phyloP scores from a whole-genome alignment of 2,329 filamentous ascomycete genomes.

The Ascosphaera acerosa region DNA sequence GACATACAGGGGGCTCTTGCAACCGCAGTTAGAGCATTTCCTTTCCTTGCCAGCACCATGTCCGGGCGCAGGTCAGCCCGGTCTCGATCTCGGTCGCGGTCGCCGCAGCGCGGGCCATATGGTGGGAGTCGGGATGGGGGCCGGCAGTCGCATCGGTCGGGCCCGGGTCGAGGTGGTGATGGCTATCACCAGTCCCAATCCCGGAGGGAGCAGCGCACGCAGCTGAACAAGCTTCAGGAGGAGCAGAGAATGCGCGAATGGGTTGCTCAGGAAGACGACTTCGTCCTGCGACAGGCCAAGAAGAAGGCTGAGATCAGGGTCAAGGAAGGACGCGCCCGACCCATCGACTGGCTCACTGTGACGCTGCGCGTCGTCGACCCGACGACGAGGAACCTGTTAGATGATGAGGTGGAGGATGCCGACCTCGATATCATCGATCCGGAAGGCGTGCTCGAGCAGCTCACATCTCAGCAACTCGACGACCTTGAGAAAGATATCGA shows the following conservation, averaged over 20 bases:
- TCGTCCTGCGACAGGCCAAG: slow-evolving; percentile 89
- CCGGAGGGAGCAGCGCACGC: slow-evolving; percentile 22
- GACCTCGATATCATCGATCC: slow-evolving; percentile 64
- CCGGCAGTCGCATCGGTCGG: slow-evolving; percentile 12
- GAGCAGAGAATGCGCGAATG: slow-evolving; percentile 60
- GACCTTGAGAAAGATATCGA: slow-evolving; percentile 68
- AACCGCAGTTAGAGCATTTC: too few relatives aligned
- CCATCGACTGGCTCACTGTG: slow-evolving; percentile 84
- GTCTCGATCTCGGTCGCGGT: too few relatives aligned
- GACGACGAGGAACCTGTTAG: slow-evolving; percentile 48
- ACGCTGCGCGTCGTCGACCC: slow-evolving; percentile 71
- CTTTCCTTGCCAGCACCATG: too few relatives aligned
- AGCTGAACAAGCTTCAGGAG: slow-evolving; percentile 34
- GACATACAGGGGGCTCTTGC: too few relatives aligned
- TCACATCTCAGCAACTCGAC: slow-evolving; percentile 39
- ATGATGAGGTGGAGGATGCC: slow-evolving; percentile 55
- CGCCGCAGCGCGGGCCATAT: too few relatives aligned
- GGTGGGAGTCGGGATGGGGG: slow-evolving; percentile 8
- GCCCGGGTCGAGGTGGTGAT: slow-evolving; percentile 15
- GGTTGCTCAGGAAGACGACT: slow-evolving; percentile 84
- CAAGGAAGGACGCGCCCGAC: slow-evolving; percentile 67
- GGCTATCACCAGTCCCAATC: slow-evolving; percentile 19
- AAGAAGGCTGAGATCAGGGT: slow-evolving; percentile 94
- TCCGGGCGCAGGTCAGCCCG: too few relatives aligned
- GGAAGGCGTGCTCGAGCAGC: slow-evolving; percentile 49